phyloP scores from a whole-genome alignment of 345 rosid genomes.

The Geranium brycei region DNA sequence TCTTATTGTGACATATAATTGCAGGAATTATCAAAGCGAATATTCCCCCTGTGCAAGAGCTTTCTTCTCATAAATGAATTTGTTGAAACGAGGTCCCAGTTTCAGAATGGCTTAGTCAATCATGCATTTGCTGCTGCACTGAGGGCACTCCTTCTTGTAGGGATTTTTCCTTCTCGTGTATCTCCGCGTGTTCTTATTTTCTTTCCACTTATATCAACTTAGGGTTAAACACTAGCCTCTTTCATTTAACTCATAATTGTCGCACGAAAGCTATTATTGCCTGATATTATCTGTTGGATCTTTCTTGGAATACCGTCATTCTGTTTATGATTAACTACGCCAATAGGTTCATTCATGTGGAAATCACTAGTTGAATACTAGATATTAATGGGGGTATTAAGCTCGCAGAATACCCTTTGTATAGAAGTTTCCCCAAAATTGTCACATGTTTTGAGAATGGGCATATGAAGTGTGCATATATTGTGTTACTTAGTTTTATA shows the following conservation, averaged over 20 bases:
- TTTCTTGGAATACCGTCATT: not conserved
- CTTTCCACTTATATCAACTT: not conserved
- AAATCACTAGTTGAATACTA: too few relatives aligned
- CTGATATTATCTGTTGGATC: not conserved
- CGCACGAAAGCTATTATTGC: not conserved
- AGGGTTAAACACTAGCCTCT: not conserved
- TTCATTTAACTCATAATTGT: not conserved
- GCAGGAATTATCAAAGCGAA: constrained; percentile 81
- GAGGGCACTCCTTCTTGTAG: constrained; percentile 80
- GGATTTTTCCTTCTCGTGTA: constrained; percentile 13
- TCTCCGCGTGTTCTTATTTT: too few relatives aligned
- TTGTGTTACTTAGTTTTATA: not conserved
- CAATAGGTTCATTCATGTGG: not conserved
- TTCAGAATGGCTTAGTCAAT: constrained; percentile 87
- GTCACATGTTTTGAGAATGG: not conserved
- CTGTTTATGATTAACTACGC: not conserved
- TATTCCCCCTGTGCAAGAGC: constrained; percentile 78
- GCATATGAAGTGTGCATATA: not conserved
- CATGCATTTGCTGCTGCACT: constrained; percentile 96
- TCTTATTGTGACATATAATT: constrained; percentile 11
- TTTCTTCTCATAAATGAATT: constrained; percentile 74
- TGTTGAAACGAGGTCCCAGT: constrained; percentile 90
- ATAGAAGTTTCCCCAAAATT: not conserved
- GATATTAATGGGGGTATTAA: not conserved
- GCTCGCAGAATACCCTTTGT: too few relatives aligned